These are phyloP conservation scores for Eragrostis curvula DNA, from an alignment of 176 grass and related monocot species.

Conservation along the genomic window DNA sequence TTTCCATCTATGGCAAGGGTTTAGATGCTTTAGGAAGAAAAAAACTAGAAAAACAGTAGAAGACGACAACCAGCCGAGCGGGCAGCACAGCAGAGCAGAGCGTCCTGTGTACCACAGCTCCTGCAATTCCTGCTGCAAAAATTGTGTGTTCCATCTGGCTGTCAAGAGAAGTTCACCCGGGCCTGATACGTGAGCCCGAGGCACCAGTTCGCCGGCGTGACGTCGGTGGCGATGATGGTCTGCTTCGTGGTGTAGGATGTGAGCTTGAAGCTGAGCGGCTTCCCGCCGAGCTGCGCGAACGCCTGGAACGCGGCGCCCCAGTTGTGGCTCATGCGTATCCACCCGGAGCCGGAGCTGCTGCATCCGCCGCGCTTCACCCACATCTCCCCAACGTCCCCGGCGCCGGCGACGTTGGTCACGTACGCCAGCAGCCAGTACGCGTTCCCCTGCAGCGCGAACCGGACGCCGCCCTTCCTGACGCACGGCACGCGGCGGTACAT, in stretches of 20 bases:
- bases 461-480: conserved; percentile 40
- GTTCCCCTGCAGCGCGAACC: conserved; percentile 73
- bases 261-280: conserved; percentile 75
- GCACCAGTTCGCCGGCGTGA: conserved; percentile 63
- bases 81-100: conserved; percentile 28
- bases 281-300: conserved; percentile 57
- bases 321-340: conserved; percentile 74
- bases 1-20: no score
- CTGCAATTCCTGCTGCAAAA: not conserved
- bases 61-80: not conserved
- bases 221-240: conserved; percentile 54
- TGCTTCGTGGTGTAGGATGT: conserved; percentile 65
- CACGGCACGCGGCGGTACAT: conserved; percentile 85
- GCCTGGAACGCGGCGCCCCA: conserved; percentile 78
- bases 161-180: conserved; percentile 60
- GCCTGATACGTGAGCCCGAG: conserved; percentile 71
- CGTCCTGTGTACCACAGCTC: not conserved
- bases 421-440: conserved; percentile 69
- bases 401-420: conserved; percentile 77
- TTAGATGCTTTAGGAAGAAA: no score
- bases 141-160: not conserved
- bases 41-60: not conserved
- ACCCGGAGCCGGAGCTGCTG: conserved; percentile 31
- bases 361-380: conserved; percentile 50
- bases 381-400: conserved; percentile 61